Conservation (phyloP, 2,329 filamentous ascomycete species). For the Ophiostoma novo-ulmi region DNA sequence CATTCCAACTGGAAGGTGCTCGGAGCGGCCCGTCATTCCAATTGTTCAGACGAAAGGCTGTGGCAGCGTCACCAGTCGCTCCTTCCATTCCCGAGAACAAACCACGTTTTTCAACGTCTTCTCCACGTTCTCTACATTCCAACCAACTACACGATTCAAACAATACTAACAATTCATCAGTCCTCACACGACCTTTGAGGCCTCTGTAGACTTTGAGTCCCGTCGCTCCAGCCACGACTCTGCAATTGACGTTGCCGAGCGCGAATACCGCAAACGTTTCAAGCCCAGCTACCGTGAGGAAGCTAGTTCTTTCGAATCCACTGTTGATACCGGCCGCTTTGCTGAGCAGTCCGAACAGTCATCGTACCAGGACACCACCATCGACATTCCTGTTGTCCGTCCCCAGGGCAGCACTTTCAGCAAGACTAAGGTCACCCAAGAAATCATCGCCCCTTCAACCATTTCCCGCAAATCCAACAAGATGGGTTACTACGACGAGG, state of each 20-base stretch:
- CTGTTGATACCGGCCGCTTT: constrained; percentile 35
- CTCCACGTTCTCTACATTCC: neutral
- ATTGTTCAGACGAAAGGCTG: neutral
- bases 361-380: constrained; percentile 52
- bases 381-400: constrained; percentile 38
- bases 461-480: constrained; percentile 49
- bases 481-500: constrained; percentile 63
- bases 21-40: constrained; percentile 24
- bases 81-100: neutral
- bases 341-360: constrained; percentile 38
- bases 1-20: constrained; percentile 15
- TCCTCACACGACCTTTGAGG: constrained; percentile 47
- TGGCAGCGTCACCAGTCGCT: neutral
- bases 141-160: neutral
- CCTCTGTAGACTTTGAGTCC: constrained; percentile 60
- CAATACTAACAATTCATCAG: constrained; percentile 28
- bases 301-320: constrained; percentile 34
- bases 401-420: constrained; percentile 41
- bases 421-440: constrained; percentile 58
- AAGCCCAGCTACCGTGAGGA: constrained; percentile 46
- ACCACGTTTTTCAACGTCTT: neutral
- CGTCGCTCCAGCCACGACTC: constrained; percentile 45
- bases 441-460: constrained; percentile 51
- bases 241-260: constrained; percentile 60
- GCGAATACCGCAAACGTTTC: constrained; percentile 59